Percentiles rank a stretch among this genome's conserved stretches.
These are phyloP conservation scores for Volutella citrinella DNA, from an alignment of 2,329 filamentous ascomycete species.

Conservation along the genomic window DNA sequence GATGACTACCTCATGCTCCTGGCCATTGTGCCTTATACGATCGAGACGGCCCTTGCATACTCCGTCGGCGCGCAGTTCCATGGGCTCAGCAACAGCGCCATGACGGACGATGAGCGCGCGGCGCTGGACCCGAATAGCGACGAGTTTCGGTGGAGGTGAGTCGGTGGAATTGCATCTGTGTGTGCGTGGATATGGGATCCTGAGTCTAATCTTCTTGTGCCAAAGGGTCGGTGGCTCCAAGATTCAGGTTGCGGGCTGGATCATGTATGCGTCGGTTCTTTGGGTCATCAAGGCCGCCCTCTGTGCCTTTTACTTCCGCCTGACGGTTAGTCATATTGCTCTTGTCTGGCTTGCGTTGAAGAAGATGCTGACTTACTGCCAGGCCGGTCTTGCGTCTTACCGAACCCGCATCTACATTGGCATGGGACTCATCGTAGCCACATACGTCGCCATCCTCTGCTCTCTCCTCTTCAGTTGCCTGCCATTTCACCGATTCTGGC, in stretches of 20 bases:
- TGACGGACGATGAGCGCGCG: conserved; percentile 45
- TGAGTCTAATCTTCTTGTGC: no score
- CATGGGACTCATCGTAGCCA: conserved; percentile 30
- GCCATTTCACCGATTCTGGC: conserved; percentile 37
- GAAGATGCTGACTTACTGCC: no score
- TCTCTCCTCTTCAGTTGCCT: conserved; percentile 34
- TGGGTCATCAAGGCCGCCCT: conserved; percentile 53
- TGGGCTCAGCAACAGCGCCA: conserved; percentile 48
- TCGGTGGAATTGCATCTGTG: background rate
- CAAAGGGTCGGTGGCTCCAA: conserved; percentile 49
- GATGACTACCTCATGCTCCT: conserved; percentile 48
- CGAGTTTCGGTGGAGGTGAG: conserved; percentile 33
- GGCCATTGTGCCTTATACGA: conserved; percentile 20
- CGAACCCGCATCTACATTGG: conserved; percentile 28
- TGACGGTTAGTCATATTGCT: conserved; percentile 46
- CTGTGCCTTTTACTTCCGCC: conserved; percentile 48
- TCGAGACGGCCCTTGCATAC: conserved; percentile 27
- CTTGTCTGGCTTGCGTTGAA: no score
- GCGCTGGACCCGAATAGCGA: conserved; percentile 37
- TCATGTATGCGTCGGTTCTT: conserved; percentile 45
- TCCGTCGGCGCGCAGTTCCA: conserved; percentile 36
- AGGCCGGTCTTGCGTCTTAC: conserved; percentile 18
- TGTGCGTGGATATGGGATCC: conserved; percentile 7
- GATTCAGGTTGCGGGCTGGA: conserved; percentile 51
- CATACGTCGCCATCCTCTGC: conserved; percentile 31